phyloP scores from a whole-genome alignment of 108 stramenopile species.

The Ochromonas danica region DNA sequence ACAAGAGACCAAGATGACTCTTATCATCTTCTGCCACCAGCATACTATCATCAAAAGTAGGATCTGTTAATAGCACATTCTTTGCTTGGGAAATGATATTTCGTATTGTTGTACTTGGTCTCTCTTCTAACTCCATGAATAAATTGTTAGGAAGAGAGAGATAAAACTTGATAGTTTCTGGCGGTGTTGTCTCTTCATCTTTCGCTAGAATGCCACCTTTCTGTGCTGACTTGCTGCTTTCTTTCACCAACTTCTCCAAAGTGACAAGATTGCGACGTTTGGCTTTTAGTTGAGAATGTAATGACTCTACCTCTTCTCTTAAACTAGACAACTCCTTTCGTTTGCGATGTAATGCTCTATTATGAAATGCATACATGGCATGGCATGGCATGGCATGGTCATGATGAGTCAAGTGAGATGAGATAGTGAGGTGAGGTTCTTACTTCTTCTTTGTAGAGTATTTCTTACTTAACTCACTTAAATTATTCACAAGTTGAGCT shows the following conservation, averaged over 20 bases:
- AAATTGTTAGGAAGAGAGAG: too few species aligned
- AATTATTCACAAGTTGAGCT: slow-evolving; percentile 57
- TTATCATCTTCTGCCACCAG: too few species aligned
- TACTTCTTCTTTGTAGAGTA: slow-evolving; percentile 49
- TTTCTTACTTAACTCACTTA: slow-evolving; percentile 55
- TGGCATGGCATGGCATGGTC: too few species aligned
- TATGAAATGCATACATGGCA: neutral
- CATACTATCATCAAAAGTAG: too few species aligned
- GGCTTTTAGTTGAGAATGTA: slow-evolving; percentile 6
- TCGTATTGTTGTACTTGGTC: too few species aligned
- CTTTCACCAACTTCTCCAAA: slow-evolving; percentile 4
- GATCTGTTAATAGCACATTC: too few species aligned
- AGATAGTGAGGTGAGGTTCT: neutral
- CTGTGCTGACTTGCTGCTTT: slow-evolving; percentile 1
- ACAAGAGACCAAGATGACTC: too few species aligned
- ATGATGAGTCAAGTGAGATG: too few species aligned
- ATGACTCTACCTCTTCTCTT: neutral
- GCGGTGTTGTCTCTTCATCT: too few species aligned
- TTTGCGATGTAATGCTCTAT: slow-evolving; percentile 7
- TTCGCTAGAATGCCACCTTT: too few species aligned
- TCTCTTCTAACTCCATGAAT: too few species aligned
- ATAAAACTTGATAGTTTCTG: too few species aligned
- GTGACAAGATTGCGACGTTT: neutral
- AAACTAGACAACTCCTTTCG: slow-evolving; percentile 9
- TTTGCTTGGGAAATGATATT: neutral